Percentiles rank a stretch among this genome's conserved stretches.
Evolutionary conservation across 1,284 basidiomycete genomes (phyloP).

Genomic region (Cutaneotrichosporon cavernicola): DNA sequence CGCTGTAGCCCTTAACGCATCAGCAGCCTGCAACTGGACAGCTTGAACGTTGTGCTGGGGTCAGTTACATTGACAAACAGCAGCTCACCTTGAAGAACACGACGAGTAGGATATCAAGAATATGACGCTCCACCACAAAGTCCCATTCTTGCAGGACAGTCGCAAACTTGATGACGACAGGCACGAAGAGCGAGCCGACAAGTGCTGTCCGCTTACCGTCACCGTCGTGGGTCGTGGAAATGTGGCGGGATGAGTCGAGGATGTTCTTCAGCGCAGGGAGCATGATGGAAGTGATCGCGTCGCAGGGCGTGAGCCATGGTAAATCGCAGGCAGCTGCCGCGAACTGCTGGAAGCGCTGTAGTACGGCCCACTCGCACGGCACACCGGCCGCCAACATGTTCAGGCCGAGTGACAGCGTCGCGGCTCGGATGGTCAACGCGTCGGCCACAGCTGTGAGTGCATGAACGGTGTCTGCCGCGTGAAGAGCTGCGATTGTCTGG

Average conservation of each 20-base stretch:
- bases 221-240: constrained; percentile 26
- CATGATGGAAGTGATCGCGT: constrained; percentile 32
- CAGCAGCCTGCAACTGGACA: constrained; percentile 37
- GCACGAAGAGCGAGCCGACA: constrained; percentile 42
- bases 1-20: constrained; percentile 34
- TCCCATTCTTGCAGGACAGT: constrained; percentile 30
- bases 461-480: constrained; percentile 19
- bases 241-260: constrained; percentile 35
- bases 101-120: constrained; percentile 42
- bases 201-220: constrained; percentile 29
- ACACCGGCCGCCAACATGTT: constrained; percentile 43
- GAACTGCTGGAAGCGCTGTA: constrained; percentile 46
- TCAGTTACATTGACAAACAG: not conserved
- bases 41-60: constrained; percentile 35
- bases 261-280: constrained; percentile 37
- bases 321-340: constrained; percentile 36
- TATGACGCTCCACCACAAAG: constrained; percentile 31
- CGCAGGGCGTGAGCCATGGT: constrained; percentile 29
- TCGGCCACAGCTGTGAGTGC: constrained; percentile 33
- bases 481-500: constrained; percentile 29
- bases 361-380: constrained; percentile 29
- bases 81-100: constrained; percentile 43
- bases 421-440: constrained; percentile 33
- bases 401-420: constrained; percentile 36
- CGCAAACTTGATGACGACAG: constrained; percentile 38